phyloP scores from a whole-genome alignment of 768 basidiomycete species.

The Panaeolus papilionaceus region DNA sequence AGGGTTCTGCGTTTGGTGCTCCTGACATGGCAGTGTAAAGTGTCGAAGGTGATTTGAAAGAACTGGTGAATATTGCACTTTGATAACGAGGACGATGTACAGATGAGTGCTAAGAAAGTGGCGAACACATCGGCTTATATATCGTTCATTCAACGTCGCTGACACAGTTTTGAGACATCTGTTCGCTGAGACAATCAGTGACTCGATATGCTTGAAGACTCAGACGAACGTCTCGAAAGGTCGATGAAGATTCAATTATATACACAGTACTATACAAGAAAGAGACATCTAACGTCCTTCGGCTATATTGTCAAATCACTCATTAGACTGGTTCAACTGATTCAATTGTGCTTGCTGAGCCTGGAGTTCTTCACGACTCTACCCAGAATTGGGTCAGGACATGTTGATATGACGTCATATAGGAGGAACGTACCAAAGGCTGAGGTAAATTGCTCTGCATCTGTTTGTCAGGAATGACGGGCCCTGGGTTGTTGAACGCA shows the following conservation, averaged over 20 bases:
- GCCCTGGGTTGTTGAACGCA: conserved; percentile 58
- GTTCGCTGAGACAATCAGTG: not conserved
- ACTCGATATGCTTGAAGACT: too few species aligned
- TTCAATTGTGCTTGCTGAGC: conserved; percentile 49
- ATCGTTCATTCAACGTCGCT: not conserved
- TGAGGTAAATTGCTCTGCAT: conserved; percentile 50
- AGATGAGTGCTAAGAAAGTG: too few species aligned
- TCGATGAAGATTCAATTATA: not conserved
- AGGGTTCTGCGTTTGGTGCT: not conserved
- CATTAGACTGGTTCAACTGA: not conserved
- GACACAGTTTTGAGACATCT: not conserved
- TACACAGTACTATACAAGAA: not conserved
- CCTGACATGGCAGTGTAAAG: not conserved
- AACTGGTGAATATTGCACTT: not conserved
- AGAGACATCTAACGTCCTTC: too few species aligned
- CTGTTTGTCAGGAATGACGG: conserved; percentile 53
- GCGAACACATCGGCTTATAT: too few species aligned
- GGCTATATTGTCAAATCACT: not conserved
- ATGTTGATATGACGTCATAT: not conserved
- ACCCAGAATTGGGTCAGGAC: not conserved
- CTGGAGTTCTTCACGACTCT: conserved; percentile 60
- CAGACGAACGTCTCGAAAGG: too few species aligned
- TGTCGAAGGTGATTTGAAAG: not conserved
- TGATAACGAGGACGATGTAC: too few species aligned
- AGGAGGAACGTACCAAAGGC: conserved; percentile 46